Percentiles rank a stretch among this genome's conserved stretches.
Conservation (phyloP, 192 early-diverging fungal species). For the Coemansia sp. region DNA sequence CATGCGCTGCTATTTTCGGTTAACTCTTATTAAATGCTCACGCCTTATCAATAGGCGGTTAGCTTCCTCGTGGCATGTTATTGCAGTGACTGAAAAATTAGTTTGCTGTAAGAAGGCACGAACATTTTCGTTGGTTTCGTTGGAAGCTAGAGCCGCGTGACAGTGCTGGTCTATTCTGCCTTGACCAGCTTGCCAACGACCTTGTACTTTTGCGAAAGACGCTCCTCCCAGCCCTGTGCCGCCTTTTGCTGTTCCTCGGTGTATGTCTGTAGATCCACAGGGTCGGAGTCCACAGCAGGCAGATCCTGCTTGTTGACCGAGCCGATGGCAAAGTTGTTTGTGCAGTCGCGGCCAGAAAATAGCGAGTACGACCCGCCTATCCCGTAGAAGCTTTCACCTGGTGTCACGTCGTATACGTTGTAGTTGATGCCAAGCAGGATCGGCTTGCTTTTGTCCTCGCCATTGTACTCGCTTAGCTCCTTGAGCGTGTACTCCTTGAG, state of each 20-base stretch:
- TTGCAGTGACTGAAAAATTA: too few species aligned
- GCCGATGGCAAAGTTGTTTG: constrained; percentile 78
- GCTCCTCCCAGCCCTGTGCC: constrained; percentile 67
- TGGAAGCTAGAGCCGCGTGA: too few species aligned
- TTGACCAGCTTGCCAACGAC: constrained; percentile 62
- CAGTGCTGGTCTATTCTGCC: neutral
- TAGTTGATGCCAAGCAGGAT: constrained; percentile 80
- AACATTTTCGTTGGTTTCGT: too few species aligned
- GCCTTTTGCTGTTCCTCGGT: constrained; percentile 62
- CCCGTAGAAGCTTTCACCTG: constrained; percentile 79
- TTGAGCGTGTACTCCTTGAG: constrained; percentile 26
- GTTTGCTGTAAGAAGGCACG: too few species aligned
- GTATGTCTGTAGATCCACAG: constrained; percentile 72
- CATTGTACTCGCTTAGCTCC: constrained; percentile 18
- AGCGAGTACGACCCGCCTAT: constrained; percentile 79
- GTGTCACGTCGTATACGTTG: constrained; percentile 82
- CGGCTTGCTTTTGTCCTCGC: constrained; percentile 10
- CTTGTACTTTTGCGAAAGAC: constrained; percentile 72
- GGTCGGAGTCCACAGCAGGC: constrained; percentile 50
- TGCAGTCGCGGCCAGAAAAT: constrained; percentile 90
- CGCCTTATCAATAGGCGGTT: too few species aligned
- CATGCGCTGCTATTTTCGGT: constrained; percentile 9
- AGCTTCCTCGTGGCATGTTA: too few species aligned
- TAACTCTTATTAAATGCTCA: neutral
- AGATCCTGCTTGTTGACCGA: constrained; percentile 76